These are phyloP conservation scores for Calcarisporium arbuscula DNA, from an alignment of 2,329 filamentous ascomycete species.

Conservation along the genomic window DNA sequence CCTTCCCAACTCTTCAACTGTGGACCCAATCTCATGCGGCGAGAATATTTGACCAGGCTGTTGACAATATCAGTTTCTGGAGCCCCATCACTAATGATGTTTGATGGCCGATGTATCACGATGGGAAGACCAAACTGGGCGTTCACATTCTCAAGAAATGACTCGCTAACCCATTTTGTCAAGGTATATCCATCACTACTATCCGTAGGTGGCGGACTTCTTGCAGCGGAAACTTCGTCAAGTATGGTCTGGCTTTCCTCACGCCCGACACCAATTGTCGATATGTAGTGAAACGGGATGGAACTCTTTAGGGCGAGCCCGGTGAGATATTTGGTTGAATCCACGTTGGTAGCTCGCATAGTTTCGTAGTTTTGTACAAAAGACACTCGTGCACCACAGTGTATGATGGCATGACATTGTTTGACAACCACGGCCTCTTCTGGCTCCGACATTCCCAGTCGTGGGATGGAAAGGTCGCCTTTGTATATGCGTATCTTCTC, in stretches of 20 bases:
- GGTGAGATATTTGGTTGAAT: background rate
- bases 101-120: background rate
- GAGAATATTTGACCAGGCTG: constrained; percentile 2
- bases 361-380: background rate
- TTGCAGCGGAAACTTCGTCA: background rate
- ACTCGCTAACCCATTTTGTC: constrained; percentile 4
- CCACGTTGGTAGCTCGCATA: background rate
- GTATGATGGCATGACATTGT: background rate
- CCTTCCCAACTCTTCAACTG: constrained; percentile 1
- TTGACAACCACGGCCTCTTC: background rate
- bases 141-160: constrained; percentile 1
- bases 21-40: background rate
- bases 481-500: constrained; percentile 1
- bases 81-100: background rate
- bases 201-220: constrained; percentile 1
- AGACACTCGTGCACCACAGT: background rate
- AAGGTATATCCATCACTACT: constrained; percentile 1
- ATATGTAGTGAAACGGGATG: constrained; percentile 1
- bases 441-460: background rate
- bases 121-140: constrained; percentile 2
- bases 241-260: background rate
- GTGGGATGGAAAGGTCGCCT: background rate
- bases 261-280: constrained; percentile 1
- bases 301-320: background rate
- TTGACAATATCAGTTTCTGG: constrained; percentile 3